Percentiles rank a stretch among this genome's conserved stretches.
Evolutionary conservation across 1,284 basidiomycete species (phyloP).

Genomic region (Flammula alnicola): DNA sequence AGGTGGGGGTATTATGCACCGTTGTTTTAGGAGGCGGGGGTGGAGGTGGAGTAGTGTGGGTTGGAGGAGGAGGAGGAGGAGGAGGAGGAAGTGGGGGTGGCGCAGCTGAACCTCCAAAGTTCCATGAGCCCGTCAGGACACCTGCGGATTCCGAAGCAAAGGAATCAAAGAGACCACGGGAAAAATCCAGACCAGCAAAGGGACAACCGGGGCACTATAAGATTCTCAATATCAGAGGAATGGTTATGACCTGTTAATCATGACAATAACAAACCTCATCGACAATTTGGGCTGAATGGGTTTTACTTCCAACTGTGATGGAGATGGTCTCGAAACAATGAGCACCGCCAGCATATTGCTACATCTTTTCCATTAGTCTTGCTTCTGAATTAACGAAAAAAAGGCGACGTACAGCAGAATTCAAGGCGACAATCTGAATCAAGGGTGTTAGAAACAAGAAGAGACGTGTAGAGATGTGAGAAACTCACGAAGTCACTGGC

Average conservation of each 20-base stretch:
- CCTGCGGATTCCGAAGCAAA: conserved; percentile 52
- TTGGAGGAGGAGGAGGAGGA: conserved; percentile 20
- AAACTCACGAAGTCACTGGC: conserved; percentile 40
- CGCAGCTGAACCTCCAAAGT: conserved; percentile 40
- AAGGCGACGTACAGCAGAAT: conserved; percentile 36
- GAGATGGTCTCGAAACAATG: conserved; percentile 71
- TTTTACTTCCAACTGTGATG: conserved; percentile 68
- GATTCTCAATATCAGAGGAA: too few species aligned
- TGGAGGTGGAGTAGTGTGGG: too few species aligned
- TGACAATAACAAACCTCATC: conserved; percentile 57
- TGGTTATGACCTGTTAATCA: background rate
- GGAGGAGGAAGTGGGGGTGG: conserved; percentile 25
- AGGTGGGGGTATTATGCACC: conserved; percentile 9
- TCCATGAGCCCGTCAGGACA: conserved; percentile 61
- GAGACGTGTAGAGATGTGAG: background rate
- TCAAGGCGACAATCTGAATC: conserved; percentile 49
- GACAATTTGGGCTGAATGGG: conserved; percentile 64
- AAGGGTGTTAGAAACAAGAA: conserved; percentile 1
- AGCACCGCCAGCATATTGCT: conserved; percentile 58
- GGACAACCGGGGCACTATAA: conserved; percentile 69
- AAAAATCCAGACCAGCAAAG: conserved; percentile 75
- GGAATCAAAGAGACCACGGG: conserved; percentile 65
- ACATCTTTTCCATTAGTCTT: conserved; percentile 10
- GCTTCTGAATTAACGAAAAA: background rate
- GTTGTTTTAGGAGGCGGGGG: too few species aligned